These are phyloP conservation scores for Diplodia sapinea DNA, from an alignment of 2,329 filamentous ascomycete genomes.

Conservation along the genomic window DNA sequence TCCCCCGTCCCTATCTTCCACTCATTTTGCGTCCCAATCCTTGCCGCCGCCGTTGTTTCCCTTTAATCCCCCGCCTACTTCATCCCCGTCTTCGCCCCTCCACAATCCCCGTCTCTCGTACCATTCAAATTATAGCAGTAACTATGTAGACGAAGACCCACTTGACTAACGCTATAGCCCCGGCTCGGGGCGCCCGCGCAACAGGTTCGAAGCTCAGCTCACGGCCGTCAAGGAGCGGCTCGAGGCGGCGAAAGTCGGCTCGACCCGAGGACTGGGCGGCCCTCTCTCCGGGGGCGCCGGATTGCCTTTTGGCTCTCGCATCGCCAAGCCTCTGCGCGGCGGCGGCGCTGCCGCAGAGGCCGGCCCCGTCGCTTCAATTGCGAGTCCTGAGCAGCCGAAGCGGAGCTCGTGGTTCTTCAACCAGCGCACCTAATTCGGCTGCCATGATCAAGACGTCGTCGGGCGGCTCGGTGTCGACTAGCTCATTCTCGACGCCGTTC, in stretches of 20 bases:
- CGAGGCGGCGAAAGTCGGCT: constrained; percentile 90
- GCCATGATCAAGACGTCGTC: constrained; percentile 2
- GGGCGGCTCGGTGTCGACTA: constrained; percentile 1
- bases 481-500: constrained; percentile 17
- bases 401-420: constrained; percentile 78
- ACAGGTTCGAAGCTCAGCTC: constrained; percentile 95
- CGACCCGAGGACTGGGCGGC: constrained; percentile 80
- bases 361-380: constrained; percentile 45
- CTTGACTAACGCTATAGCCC: constrained; percentile 31
- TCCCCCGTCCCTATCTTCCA: constrained; percentile 17
- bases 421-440: constrained; percentile 50
- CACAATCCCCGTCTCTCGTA: constrained; percentile 21
- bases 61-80: constrained; percentile 21
- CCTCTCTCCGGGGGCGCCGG: constrained; percentile 69
- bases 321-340: constrained; percentile 69
- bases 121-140: constrained; percentile 25
- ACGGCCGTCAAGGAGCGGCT: constrained; percentile 97
- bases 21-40: constrained; percentile 23
- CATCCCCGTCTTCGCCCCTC: constrained; percentile 23
- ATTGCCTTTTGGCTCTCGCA: constrained; percentile 64
- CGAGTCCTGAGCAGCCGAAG: constrained; percentile 62
- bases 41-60: constrained; percentile 30
- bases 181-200: constrained; percentile 6
- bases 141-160: constrained; percentile 29
- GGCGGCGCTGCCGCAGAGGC: constrained; percentile 52